Evolutionary conservation across 352 stramenopile genomes (phyloP).

Genomic region (Phytophthora idaei): DNA sequence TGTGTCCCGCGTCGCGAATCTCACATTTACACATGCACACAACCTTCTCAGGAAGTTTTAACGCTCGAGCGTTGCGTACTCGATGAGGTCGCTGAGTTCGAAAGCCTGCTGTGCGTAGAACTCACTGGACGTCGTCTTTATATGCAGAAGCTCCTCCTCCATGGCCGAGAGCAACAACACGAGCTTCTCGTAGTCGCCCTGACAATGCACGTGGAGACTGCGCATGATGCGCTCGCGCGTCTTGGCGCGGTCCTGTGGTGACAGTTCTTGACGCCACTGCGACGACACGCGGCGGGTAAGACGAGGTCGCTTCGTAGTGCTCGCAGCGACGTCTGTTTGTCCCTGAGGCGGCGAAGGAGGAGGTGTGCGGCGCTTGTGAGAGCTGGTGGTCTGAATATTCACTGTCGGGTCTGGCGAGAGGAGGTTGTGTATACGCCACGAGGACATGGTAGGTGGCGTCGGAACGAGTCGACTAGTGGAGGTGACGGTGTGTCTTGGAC

Average conservation of each 20-base stretch:
- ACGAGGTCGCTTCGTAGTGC: constrained; percentile 38
- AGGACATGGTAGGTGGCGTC: constrained; percentile 29
- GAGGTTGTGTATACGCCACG: constrained; percentile 36
- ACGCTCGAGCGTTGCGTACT: constrained; percentile 49
- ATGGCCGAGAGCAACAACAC: constrained; percentile 65
- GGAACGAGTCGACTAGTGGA: constrained; percentile 18
- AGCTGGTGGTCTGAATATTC: constrained; percentile 16
- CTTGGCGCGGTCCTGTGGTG: constrained; percentile 56
- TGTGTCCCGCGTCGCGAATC: constrained; percentile 10
- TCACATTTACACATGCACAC: constrained; percentile 33
- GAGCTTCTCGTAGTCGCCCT: constrained; percentile 71
- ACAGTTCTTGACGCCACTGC: constrained; percentile 70
- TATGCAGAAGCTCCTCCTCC: constrained; percentile 83
- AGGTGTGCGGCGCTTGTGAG: constrained; percentile 27
- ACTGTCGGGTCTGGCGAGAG: constrained; percentile 26
- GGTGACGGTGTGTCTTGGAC: constrained; percentile 29
- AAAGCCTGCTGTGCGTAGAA: constrained; percentile 69
- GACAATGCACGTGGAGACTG: constrained; percentile 54
- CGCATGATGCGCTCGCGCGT: constrained; percentile 72
- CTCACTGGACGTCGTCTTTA: constrained; percentile 68
- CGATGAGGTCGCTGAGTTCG: constrained; percentile 60
- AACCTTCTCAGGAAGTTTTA: constrained; percentile 19
- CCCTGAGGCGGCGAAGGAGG: constrained; percentile 18
- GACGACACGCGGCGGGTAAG: constrained; percentile 48
- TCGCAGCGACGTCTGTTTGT: constrained; percentile 14